phyloP scores from a whole-genome alignment of 2,329 filamentous ascomycete species.

The Talaromyces sp. region DNA sequence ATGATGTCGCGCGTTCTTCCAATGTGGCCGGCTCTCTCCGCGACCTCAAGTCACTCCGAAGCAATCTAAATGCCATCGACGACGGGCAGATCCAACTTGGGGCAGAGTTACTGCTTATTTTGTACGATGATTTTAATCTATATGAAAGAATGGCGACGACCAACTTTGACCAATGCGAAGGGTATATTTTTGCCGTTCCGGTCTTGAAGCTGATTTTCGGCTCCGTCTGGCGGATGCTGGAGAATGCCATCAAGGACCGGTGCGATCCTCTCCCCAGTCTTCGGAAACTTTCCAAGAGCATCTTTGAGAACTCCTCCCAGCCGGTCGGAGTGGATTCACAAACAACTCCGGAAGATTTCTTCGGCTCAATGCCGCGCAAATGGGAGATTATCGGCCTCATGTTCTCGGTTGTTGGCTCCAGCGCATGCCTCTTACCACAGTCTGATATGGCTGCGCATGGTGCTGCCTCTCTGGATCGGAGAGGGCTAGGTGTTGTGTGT shows the following conservation, averaged over 20 bases:
- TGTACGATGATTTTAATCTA: conserved; percentile 17
- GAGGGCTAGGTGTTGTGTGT: conserved; percentile 7
- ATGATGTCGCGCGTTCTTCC: conserved; percentile 4
- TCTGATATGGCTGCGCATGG: conserved; percentile 5
- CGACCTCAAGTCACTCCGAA: background rate
- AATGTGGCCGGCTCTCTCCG: background rate
- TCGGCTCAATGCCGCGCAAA: conserved; percentile 11
- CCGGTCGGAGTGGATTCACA: conserved; percentile 12
- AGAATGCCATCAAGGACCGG: conserved; percentile 3
- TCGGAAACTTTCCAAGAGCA: conserved; percentile 12
- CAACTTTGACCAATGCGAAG: conserved; percentile 15
- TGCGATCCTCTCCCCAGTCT: conserved; percentile 10
- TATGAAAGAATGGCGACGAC: conserved; percentile 14
- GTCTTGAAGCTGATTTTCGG: conserved; percentile 16
- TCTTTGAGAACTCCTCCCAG: conserved; percentile 17
- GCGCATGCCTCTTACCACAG: conserved; percentile 11
- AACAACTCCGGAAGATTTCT: conserved; percentile 18
- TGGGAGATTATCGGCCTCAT: conserved; percentile 21
- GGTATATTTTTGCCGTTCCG: conserved; percentile 17
- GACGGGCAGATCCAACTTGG: conserved; percentile 17
- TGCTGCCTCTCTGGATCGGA: conserved; percentile 11
- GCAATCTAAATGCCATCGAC: conserved; percentile 9
- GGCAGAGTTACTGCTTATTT: conserved; percentile 15
- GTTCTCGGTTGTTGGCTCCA: conserved; percentile 16
- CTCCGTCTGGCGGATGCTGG: conserved; percentile 15